Conservation (phyloP, 176 grass and related monocot species). For the Avena atlantica region DNA sequence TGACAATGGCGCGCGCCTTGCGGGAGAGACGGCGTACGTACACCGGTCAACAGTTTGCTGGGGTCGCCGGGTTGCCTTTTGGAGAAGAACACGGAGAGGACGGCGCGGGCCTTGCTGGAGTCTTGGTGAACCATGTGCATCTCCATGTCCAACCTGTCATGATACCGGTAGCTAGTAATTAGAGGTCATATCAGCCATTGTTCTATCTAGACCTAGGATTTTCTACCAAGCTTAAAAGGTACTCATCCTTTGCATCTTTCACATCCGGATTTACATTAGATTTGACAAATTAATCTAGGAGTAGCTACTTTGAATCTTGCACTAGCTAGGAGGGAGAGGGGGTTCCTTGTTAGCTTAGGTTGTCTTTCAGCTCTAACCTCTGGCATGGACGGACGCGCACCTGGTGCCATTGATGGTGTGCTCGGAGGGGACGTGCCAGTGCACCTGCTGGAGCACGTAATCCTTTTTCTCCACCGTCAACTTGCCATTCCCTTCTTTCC, state of each 20-base stretch:
- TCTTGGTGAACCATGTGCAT: conserved; percentile 75
- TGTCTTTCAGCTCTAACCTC: background rate
- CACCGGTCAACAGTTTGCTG: conserved; percentile 47
- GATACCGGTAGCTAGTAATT: background rate
- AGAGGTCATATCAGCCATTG: background rate
- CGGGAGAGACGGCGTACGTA: background rate
- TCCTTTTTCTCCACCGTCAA: conserved; percentile 48
- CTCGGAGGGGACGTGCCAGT: conserved; percentile 82
- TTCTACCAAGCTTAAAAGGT: background rate
- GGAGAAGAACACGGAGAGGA: conserved; percentile 65
- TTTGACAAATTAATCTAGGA: background rate
- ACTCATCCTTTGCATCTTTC: background rate
- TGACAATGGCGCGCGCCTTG: background rate
- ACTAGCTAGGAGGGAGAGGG: background rate
- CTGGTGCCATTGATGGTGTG: conserved; percentile 71
- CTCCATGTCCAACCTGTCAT: conserved; percentile 55
- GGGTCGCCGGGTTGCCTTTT: conserved; percentile 16
- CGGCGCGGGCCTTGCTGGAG: conserved; percentile 49
- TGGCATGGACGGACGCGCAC: conserved; percentile 31
- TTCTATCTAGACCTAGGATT: background rate
- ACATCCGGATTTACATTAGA: background rate
- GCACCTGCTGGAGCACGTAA: conserved; percentile 63
- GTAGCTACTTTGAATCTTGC: background rate
- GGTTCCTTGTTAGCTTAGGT: background rate
- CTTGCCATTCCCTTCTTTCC: conserved; percentile 51